Conservation (phyloP, 768 basidiomycete species). For the Calocybe indica region DNA sequence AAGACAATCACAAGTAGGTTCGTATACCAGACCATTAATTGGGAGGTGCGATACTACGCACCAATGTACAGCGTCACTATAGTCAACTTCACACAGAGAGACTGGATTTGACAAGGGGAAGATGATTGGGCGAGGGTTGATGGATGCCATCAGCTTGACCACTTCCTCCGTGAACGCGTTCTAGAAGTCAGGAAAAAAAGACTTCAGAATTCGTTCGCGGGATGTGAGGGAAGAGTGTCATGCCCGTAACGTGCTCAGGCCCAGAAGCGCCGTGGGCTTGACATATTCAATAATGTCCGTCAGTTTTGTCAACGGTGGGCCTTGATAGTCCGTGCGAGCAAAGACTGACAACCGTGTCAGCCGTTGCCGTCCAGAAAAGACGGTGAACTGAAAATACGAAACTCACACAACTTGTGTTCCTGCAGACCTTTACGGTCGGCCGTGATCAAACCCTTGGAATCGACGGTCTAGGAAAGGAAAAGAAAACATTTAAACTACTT, state of each 20-base stretch:
- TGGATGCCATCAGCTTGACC: slow-evolving; percentile 54
- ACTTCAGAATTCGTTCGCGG: background rate
- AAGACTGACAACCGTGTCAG: slow-evolving; percentile 53
- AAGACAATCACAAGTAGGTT: background rate
- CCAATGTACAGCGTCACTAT: slow-evolving; percentile 54
- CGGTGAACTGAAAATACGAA: background rate
- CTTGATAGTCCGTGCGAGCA: slow-evolving; percentile 63
- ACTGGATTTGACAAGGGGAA: slow-evolving; percentile 79
- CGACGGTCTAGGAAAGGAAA: slow-evolving; percentile 46
- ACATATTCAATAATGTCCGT: slow-evolving; percentile 65
- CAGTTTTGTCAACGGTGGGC: slow-evolving; percentile 54
- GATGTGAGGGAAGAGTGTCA: background rate
- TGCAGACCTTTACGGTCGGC: slow-evolving; percentile 62
- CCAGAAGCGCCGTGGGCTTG: slow-evolving; percentile 73
- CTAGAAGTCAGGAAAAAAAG: slow-evolving; percentile 22
- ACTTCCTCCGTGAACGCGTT: slow-evolving; percentile 62
- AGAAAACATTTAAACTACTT: slow-evolving; percentile 3
- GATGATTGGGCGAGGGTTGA: slow-evolving; percentile 70
- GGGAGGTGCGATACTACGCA: slow-evolving; percentile 13
- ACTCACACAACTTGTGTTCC: slow-evolving; percentile 68
- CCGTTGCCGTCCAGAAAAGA: slow-evolving; percentile 19
- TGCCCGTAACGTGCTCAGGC: slow-evolving; percentile 56
- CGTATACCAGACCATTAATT: no score
- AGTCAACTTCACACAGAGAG: slow-evolving; percentile 54
- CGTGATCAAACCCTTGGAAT: slow-evolving; percentile 73